Conservation (phyloP, 441 rosid species). For the Pelargonium myrrhifolium region DNA sequence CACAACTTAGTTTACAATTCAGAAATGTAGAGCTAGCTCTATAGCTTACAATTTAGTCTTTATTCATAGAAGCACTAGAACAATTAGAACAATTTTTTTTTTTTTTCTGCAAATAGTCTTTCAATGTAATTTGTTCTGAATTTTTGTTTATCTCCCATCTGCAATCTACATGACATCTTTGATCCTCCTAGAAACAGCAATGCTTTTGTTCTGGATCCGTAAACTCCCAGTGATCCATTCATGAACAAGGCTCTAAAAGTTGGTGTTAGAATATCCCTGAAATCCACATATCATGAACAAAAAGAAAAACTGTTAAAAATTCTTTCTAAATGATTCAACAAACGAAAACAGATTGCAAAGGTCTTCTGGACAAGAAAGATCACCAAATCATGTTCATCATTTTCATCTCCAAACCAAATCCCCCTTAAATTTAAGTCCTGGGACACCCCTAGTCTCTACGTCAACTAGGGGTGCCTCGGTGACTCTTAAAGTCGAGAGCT, state of each 20-base stretch:
- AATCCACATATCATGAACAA: neutral
- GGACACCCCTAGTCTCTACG: slow-evolving; percentile 70
- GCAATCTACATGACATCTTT: neutral
- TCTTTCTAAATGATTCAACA: neutral
- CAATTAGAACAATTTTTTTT: too few species aligned
- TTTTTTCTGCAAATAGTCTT: neutral
- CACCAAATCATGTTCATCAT: slow-evolving; percentile 9
- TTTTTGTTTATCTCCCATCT: neutral
- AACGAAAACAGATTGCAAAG: neutral
- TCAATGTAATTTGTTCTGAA: neutral
- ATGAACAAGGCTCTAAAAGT: too few species aligned
- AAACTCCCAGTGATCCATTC: too few species aligned
- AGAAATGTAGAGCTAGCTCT: too few species aligned
- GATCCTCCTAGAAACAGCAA: neutral
- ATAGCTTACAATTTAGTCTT: too few species aligned
- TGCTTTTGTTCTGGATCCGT: too few species aligned
- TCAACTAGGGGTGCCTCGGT: slow-evolving; percentile 56
- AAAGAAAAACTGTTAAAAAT: too few species aligned
- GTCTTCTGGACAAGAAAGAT: slow-evolving; percentile 1
- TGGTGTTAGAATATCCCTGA: neutral
- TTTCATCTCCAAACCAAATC: slow-evolving; percentile 57
- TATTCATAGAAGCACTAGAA: too few species aligned
- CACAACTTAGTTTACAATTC: too few species aligned
- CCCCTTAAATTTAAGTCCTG: slow-evolving; percentile 72
- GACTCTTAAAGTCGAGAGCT: slow-evolving; percentile 48